Conservation (phyloP, 2,329 filamentous ascomycete genomes). For the Curvularia sp. region DNA sequence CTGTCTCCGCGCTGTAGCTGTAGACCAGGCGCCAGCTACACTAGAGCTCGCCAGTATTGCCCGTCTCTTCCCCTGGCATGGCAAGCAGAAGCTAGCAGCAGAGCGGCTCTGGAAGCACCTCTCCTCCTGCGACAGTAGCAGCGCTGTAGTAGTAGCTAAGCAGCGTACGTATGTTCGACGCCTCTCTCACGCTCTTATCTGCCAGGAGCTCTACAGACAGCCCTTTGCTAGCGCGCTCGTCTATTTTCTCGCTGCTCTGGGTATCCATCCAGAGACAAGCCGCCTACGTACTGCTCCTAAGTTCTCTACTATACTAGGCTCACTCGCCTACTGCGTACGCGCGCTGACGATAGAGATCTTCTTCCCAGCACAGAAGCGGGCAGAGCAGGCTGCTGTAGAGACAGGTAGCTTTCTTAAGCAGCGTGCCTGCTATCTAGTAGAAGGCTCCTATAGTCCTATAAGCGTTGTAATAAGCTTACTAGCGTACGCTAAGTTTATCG, state of each 20-base stretch:
- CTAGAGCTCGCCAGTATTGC: background rate
- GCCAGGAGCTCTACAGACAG: background rate
- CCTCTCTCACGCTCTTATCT: background rate
- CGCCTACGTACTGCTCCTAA: background rate
- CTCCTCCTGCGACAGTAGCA: background rate
- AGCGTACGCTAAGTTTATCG: background rate
- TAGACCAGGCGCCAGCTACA: constrained; percentile 1
- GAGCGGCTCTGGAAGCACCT: background rate
- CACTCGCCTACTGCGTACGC: background rate
- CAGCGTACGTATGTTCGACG: background rate
- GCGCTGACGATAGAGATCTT: background rate
- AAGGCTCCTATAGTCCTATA: background rate
- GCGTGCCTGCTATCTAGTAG: background rate
- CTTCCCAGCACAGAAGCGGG: background rate
- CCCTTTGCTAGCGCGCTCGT: background rate
- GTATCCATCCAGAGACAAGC: background rate
- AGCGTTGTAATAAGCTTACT: constrained; percentile 1
- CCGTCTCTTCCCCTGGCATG: background rate
- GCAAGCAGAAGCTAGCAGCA: background rate
- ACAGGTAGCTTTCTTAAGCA: background rate
- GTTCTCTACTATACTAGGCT: background rate
- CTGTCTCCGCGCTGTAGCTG: constrained; percentile 3
- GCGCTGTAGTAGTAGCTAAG: background rate
- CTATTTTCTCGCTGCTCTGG: background rate
- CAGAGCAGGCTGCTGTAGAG: background rate